Percentiles rank a stretch among this genome's conserved stretches.
phyloP scores from a whole-genome alignment of 2,329 filamentous ascomycete species.

The Colletotrichum orchidophilum region DNA sequence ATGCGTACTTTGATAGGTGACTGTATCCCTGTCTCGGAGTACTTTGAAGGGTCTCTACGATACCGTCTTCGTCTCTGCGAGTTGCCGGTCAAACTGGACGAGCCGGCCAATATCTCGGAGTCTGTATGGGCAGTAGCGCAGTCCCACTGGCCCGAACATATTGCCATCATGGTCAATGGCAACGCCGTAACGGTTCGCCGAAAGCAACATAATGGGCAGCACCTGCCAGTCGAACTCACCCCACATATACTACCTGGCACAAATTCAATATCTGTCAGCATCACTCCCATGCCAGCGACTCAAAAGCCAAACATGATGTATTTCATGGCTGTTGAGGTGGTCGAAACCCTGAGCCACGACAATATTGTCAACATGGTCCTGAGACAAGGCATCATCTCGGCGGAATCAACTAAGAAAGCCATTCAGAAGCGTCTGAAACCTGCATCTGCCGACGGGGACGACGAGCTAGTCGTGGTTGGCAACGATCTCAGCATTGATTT shows the following conservation, averaged over 20 bases:
- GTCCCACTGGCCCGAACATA: conserved; percentile 75
- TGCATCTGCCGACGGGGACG: conserved; percentile 53
- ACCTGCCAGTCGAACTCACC: conserved; percentile 81
- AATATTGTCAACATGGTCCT: conserved; percentile 52
- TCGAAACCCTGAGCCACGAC: conserved; percentile 64
- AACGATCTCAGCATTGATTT: conserved; percentile 70
- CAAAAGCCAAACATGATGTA: conserved; percentile 51
- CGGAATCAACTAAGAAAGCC: conserved; percentile 59
- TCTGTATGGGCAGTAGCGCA: conserved; percentile 70
- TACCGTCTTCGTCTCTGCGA: conserved; percentile 76
- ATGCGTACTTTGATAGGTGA: conserved; percentile 40
- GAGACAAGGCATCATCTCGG: conserved; percentile 48
- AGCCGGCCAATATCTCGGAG: conserved; percentile 46
- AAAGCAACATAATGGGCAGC: conserved; percentile 78
- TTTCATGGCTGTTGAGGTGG: conserved; percentile 74
- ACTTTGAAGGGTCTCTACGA: conserved; percentile 63
- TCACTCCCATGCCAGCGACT: conserved; percentile 38
- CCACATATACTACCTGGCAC: conserved; percentile 62
- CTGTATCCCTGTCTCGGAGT: conserved; percentile 48
- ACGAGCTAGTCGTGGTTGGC: conserved; percentile 70
- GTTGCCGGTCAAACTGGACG: conserved; percentile 25
- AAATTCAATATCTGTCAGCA: conserved; percentile 70
- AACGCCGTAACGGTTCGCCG: conserved; percentile 66
- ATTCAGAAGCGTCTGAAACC: conserved; percentile 62
- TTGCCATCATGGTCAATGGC: conserved; percentile 76